phyloP scores from a whole-genome alignment of 345 rosid genomes.

The Pistacia vera region DNA sequence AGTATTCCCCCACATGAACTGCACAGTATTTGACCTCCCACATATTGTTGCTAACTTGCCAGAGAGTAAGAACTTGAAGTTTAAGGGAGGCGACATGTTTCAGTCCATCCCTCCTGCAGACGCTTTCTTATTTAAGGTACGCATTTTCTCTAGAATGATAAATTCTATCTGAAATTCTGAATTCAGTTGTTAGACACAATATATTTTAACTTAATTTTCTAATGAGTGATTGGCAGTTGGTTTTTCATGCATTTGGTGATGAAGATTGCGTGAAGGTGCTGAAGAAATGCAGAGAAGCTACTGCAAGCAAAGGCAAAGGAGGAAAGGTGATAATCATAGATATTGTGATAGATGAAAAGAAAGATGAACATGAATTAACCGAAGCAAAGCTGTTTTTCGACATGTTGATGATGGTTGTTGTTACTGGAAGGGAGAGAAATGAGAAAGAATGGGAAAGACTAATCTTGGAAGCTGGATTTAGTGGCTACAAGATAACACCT shows the following conservation, averaged over 20 bases:
- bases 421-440: slow-evolving; percentile 14
- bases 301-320: neutral
- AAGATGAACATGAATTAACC: slow-evolving; percentile 18
- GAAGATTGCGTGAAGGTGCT: slow-evolving; percentile 52
- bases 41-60: slow-evolving; percentile 35
- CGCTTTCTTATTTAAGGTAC: slow-evolving; percentile 46
- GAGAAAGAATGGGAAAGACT: slow-evolving; percentile 8
- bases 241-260: slow-evolving; percentile 46
- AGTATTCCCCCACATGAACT: slow-evolving; percentile 33
- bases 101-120: slow-evolving; percentile 46
- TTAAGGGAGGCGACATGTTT: slow-evolving; percentile 48
- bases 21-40: slow-evolving; percentile 50
- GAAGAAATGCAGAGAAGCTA: slow-evolving; percentile 44
- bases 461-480: slow-evolving; percentile 37
- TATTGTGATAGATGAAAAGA: slow-evolving; percentile 20
- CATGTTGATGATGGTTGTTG: slow-evolving; percentile 45
- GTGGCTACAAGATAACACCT: slow-evolving; percentile 34
- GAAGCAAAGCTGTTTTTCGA: slow-evolving; percentile 45
- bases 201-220: neutral
- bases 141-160: neutral
- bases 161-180: neutral
- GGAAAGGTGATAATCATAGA: slow-evolving; percentile 31
- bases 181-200: neutral
- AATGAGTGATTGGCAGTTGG: slow-evolving; percentile 23
- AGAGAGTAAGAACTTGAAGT: slow-evolving; percentile 33